phyloP scores from a whole-genome alignment of 192 early-diverging fungal species.

The Gryganskiella cystojenkinii region DNA sequence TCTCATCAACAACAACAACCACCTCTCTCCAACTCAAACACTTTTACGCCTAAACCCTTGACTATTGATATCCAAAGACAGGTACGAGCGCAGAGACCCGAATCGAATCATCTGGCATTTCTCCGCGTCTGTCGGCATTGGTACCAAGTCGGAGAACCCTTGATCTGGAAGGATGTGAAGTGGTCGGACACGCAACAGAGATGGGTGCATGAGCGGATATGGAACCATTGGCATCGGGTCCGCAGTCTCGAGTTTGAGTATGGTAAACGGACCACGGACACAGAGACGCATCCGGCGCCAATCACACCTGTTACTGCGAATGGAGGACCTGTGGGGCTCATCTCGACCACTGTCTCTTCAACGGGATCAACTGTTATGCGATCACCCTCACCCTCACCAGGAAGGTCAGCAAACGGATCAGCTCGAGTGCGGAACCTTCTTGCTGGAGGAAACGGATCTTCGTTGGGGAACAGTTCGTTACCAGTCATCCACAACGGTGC shows the following conservation, averaged over 20 bases:
- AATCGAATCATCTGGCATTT: slow-evolving; percentile 16
- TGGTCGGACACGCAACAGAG: not conserved
- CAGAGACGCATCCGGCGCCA: not conserved
- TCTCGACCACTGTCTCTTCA: no score
- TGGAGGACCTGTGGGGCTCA: no score
- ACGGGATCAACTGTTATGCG: no score
- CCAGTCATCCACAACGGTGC: no score
- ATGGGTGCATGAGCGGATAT: not conserved
- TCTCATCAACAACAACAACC: not conserved
- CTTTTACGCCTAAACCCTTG: not conserved
- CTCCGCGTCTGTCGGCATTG: slow-evolving; percentile 21
- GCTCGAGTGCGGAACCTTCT: not conserved
- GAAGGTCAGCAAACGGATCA: not conserved
- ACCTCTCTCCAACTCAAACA: not conserved
- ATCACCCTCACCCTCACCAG: no score
- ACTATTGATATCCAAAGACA: slow-evolving; percentile 11
- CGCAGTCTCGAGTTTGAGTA: slow-evolving; percentile 13
- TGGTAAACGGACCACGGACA: slow-evolving; percentile 23
- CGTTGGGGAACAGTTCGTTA: no score
- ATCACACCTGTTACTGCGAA: not conserved
- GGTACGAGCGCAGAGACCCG: slow-evolving; percentile 5
- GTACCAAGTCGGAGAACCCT: slow-evolving; percentile 14
- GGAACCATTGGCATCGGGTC: slow-evolving; percentile 13
- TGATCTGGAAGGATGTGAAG: not conserved
- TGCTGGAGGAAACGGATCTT: no score